Evolutionary conservation across 768 basidiomycete genomes (phyloP).

Genomic region (Rhizopogon roseolus): DNA sequence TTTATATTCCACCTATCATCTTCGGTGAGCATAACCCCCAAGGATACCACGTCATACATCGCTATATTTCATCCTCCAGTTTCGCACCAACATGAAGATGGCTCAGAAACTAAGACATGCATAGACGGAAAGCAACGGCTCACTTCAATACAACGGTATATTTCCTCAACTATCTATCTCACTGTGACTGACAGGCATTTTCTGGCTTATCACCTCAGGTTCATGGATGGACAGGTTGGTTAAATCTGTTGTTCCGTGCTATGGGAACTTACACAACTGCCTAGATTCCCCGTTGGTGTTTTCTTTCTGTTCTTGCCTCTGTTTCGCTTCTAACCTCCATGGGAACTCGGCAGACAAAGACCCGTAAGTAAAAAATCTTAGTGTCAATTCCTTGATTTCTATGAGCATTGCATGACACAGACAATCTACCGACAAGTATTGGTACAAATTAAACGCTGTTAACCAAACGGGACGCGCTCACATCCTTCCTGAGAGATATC

Average conservation of each 20-base stretch:
- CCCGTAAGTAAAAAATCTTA: constrained; percentile 30
- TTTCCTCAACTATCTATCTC: neutral
- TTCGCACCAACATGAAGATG: constrained; percentile 51
- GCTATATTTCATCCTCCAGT: constrained; percentile 28
- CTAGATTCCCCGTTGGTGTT: constrained; percentile 53
- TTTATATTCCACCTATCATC: constrained; percentile 76
- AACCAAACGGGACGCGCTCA: constrained; percentile 13
- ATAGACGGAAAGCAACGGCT: constrained; percentile 82
- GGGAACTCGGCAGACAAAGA: constrained; percentile 31
- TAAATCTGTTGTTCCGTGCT: neutral
- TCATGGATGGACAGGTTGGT: constrained; percentile 67
- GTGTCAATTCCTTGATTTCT: too few relatives aligned
- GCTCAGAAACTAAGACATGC: constrained; percentile 60
- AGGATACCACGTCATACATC: neutral
- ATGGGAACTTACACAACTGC: constrained; percentile 1
- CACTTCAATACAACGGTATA: constrained; percentile 67
- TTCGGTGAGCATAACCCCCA: constrained; percentile 44
- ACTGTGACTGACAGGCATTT: neutral
- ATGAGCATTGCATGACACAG: constrained; percentile 8
- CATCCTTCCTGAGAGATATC: constrained; percentile 51
- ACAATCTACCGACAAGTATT: constrained; percentile 40
- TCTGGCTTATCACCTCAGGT: constrained; percentile 30
- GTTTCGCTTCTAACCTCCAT: neutral
- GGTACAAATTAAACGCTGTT: constrained; percentile 33
- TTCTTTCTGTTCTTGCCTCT: neutral